Conservation (phyloP, 2,329 filamentous ascomycete species). For the Dothiorella sarmentorum region DNA sequence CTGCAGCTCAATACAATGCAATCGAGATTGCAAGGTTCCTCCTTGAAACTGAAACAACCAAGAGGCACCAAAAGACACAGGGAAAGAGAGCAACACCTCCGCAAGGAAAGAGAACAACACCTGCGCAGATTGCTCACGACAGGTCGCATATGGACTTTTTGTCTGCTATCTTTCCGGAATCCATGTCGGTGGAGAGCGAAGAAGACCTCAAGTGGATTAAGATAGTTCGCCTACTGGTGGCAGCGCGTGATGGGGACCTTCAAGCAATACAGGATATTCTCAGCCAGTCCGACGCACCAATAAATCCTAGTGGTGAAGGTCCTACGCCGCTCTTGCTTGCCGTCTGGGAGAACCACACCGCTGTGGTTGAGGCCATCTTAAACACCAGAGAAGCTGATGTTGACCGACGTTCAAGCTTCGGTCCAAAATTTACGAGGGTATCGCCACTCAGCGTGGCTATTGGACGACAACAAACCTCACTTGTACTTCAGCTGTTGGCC, state of each 20-base stretch:
- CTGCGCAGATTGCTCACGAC: background rate
- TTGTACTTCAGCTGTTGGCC: no score
- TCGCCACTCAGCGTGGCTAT: no score
- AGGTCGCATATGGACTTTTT: background rate
- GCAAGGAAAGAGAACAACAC: no score
- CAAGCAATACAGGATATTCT: background rate
- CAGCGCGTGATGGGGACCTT: background rate
- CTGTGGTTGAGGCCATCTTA: no score
- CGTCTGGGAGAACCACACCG: no score
- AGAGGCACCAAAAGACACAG: background rate
- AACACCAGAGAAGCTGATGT: no score
- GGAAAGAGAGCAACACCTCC: no score
- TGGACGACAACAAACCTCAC: no score
- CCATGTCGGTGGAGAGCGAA: background rate
- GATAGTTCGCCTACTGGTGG: background rate
- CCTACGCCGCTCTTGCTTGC: background rate
- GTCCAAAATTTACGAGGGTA: no score
- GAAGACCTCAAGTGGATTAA: background rate
- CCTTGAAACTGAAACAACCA: background rate
- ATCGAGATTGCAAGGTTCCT: no score
- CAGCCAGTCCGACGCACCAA: background rate
- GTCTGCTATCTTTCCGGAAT: background rate
- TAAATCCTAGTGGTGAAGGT: background rate
- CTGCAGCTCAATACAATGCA: no score
- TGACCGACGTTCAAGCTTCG: no score